Percentiles rank a stretch among this genome's conserved stretches.
phyloP scores from a whole-genome alignment of 2,329 filamentous ascomycete species.

The Clonostachys byssicola region DNA sequence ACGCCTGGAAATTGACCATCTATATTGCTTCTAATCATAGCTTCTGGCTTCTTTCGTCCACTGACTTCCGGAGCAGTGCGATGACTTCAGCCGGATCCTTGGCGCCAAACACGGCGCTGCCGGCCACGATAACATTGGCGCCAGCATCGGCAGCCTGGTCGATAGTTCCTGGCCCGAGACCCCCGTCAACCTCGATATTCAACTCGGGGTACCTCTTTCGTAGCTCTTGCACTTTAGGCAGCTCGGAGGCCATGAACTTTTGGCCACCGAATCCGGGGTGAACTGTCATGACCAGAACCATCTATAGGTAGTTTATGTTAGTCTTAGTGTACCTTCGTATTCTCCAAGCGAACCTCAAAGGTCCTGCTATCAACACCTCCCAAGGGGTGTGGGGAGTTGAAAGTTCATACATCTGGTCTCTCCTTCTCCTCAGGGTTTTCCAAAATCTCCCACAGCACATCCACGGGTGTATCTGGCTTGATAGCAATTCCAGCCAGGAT shows the following conservation, averaged over 20 bases:
- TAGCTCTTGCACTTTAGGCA: constrained; percentile 87
- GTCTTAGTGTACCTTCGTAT: too few species aligned
- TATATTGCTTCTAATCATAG: constrained; percentile 8
- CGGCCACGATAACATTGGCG: constrained; percentile 96
- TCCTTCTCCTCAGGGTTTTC: constrained; percentile 70
- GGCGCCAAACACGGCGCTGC: constrained; percentile 92
- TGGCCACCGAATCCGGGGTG: constrained; percentile 96
- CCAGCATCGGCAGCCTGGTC: constrained; percentile 92
- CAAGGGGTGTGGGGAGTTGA: neutral
- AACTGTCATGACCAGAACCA: constrained; percentile 98
- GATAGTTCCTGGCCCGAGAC: constrained; percentile 82
- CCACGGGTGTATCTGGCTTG: constrained; percentile 86
- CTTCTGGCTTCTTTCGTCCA: constrained; percentile 55
- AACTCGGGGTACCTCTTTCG: constrained; percentile 82
- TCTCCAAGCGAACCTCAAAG: too few species aligned
- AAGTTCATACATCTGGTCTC: constrained; percentile 69
- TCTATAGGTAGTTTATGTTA: constrained; percentile 50
- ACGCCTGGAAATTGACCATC: neutral
- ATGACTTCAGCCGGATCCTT: constrained; percentile 87
- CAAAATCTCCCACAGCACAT: constrained; percentile 88
- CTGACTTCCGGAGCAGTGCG: constrained; percentile 70
- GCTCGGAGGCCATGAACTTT: constrained; percentile 95
- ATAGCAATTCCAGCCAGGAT: constrained; percentile 93
- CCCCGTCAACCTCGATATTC: constrained; percentile 97
- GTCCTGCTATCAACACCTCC: too few species aligned